These are phyloP conservation scores for Eucalyptus cloeziana DNA, from an alignment of 345 rosid species.

Conservation along the genomic window DNA sequence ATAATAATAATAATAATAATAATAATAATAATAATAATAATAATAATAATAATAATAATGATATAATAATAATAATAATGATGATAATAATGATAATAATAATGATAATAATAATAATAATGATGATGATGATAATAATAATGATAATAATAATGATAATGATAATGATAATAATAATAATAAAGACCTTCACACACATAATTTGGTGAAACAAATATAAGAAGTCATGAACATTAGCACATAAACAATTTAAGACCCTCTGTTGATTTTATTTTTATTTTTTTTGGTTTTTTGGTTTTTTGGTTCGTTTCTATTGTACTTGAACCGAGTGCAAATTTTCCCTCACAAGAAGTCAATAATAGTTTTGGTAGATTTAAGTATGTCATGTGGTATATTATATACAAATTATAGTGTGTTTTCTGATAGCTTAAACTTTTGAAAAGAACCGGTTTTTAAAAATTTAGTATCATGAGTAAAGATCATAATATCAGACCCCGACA, in stretches of 20 bases:
- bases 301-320: background rate
- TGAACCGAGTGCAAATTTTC: background rate
- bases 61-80: too few species aligned
- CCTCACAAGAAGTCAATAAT: background rate
- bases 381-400: background rate
- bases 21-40: too few species aligned
- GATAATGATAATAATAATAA: too few species aligned
- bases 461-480: background rate
- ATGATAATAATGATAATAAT: too few species aligned
- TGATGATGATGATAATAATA: too few species aligned
- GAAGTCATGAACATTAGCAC: background rate
- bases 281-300: background rate
- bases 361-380: background rate
- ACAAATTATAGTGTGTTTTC: background rate
- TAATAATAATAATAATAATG: too few species aligned
- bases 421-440: background rate
- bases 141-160: too few species aligned
- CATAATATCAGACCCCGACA: background rate
- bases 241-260: background rate
- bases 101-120: too few species aligned
- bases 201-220: background rate
- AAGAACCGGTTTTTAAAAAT: background rate
- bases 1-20: too few species aligned
- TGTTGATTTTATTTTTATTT: background rate
- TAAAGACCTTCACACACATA: background rate